Base-by-base conservation (phyloP, 2,329 filamentous ascomycete genomes). In the Pestalotiopsis sp. region DNA sequence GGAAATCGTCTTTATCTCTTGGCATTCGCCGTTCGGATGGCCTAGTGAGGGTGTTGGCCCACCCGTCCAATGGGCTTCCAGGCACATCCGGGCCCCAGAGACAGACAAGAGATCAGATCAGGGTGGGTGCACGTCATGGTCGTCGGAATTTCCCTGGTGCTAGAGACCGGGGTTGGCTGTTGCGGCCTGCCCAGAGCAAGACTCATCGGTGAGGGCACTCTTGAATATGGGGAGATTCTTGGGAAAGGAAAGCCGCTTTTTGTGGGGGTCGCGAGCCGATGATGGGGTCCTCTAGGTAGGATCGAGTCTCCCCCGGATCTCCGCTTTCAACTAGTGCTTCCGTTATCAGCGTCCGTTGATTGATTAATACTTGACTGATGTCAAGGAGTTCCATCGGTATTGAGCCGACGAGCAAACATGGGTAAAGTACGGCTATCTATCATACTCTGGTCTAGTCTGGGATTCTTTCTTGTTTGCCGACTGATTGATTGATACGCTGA, bases 1-100 rank as follows among this genome's bases (percentile, higher is more conserved):
- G 45, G 17, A 36, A n/a, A 62, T 20, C 59, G 59, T 62, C 27
- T 39, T 62, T 62, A 62, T 62, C 59, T 62, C 59, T 62, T 62
- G 59, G 59, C 59, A 39, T 38, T 36, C 38, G 59, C 27, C 59
- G 20, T 38, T 36, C 59, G 59, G 59, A 62, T 52, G 45, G n/a
- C 20, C 45, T 52, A 52, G 20, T n/a, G 45, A 9, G 31, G 31
- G 31, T 36, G 31, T n/a, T 52, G 45, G 17, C 45, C 45, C 45
- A 52, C 45, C 20, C n/a, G 45, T 20, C 45, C 17, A 52, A 17
- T 52, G n/a, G 45, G 45, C 17, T 9, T 23, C 45, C 14, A 52
- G n/a, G 14, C 20, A 52, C 17, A 52, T n/a, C 45, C 45, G 45
- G 6, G 6, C 45, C 45, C 20, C 20, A 36, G 31, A 36, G 31